phyloP scores from a whole-genome alignment of 805 yeast genomes.

The Scheffersomyces coipomensis region DNA sequence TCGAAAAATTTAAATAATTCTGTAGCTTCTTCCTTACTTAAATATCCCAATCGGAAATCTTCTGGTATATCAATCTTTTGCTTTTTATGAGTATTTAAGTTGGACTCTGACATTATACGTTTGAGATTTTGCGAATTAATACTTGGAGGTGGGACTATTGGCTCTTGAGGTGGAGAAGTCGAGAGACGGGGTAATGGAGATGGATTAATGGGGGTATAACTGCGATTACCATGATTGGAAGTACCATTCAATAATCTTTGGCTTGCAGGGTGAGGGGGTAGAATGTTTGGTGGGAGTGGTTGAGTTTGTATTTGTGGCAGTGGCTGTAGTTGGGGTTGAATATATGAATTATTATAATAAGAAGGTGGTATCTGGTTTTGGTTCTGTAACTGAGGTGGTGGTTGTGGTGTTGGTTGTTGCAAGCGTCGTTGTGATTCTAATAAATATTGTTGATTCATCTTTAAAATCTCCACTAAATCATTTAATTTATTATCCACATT shows the following conservation, averaged over 20 bases:
- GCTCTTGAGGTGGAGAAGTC: not conserved
- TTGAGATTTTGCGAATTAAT: constrained; percentile 1
- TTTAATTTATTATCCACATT: constrained; percentile 37
- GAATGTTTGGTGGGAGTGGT: not conserved
- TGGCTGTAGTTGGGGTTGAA: not conserved
- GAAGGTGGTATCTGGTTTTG: not conserved
- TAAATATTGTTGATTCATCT: constrained; percentile 28
- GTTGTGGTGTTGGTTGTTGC: constrained; percentile 4
- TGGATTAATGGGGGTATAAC: too few species aligned
- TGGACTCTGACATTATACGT: constrained; percentile 1
- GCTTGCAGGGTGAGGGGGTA: not conserved
- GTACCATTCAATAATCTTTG: too few species aligned
- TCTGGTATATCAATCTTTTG: constrained; percentile 8
- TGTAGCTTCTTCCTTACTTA: constrained; percentile 41
- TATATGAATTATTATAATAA: not conserved
- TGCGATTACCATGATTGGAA: too few species aligned
- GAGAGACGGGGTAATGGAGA: not conserved
- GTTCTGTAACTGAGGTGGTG: too few species aligned
- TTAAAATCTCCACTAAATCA: constrained; percentile 35
- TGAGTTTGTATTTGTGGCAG: not conserved
- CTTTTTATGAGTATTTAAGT: not conserved
- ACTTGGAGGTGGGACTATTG: not conserved
- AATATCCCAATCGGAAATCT: constrained; percentile 38
- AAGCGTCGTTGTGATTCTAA: constrained; percentile 9
- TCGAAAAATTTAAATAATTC: constrained; percentile 53